Base-by-base conservation (phyloP, 352 stramenopile genomes). In the Globisporangium cylindrosporum region DNA sequence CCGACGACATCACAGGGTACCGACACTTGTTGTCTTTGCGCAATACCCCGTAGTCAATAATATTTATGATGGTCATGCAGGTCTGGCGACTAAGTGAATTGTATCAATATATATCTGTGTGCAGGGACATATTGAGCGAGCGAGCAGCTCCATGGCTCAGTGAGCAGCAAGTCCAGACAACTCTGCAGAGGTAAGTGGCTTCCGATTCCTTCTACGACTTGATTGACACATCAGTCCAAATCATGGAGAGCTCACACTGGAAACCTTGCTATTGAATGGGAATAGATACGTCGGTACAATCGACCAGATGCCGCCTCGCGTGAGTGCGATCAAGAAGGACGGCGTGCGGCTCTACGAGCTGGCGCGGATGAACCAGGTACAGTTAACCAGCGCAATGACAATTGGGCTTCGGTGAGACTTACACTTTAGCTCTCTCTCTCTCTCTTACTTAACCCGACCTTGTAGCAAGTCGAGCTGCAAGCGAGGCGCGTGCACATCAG, bases 1-100 rank as follows among this genome's bases (percentile, higher is more conserved):
- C 87, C 29, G 89, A 96, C 73, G 89, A 96, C 62, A 85, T 94
- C 67, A 93, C 83, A 6, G 89, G 81, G 84, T 90, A 60, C 22
- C 43, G 43, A 51, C 43, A 51, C 43, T 12, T 22, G 18, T 20
- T 46, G 5, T n/a, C 15, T 24, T 22, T 51, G 18, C 6, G 2
- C 43, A 24, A 51, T 51, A 20, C 43, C 43, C 29, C 3, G 29
- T 32, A 32, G n/a, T 6, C 22, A 9, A 12, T 4, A 18, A 24
- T 27, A 32, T 15, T 12, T 18, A 22, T 4, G 22, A 8, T 10
- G 27, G 27, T 8, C 12, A 46, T 4, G 9, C 43, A 20, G n/a
- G 14, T 25, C 12, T 27, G 15, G 34, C 34, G 5, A 27, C 38
- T 32, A 25, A 24, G 18, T 36, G 32, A 22, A 29, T 29, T 43